Conservation (phyloP, 805 yeast species). For the Ogataea populi-albae region DNA sequence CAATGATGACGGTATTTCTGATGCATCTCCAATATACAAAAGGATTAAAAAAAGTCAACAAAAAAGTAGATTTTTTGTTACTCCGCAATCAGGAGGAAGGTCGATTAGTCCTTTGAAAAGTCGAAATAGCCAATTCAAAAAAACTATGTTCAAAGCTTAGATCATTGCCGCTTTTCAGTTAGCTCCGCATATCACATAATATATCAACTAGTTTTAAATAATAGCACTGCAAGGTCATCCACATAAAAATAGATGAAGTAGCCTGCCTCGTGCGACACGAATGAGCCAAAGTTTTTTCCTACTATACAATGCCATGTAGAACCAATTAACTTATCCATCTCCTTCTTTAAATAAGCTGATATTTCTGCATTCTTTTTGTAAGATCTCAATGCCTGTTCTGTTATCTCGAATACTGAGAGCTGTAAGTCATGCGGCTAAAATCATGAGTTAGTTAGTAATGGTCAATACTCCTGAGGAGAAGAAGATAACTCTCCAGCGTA, state of each 20-base stretch:
- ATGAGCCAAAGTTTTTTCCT: constrained; percentile 76
- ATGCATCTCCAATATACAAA: constrained; percentile 21
- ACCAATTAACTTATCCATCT: constrained; percentile 60
- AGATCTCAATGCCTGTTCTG: constrained; percentile 42
- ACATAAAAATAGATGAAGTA: constrained; percentile 68
- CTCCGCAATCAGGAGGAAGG: constrained; percentile 4
- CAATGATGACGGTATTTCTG: constrained; percentile 5
- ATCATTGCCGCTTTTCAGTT: no score
- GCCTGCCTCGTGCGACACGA: constrained; percentile 74
- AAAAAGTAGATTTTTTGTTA: constrained; percentile 3
- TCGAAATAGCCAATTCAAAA: constrained; percentile 17
- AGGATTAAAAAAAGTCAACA: constrained; percentile 15
- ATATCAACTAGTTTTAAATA: constrained; percentile 63
- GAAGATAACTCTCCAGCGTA: neutral
- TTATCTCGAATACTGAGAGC: constrained; percentile 44
- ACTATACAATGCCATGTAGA: constrained; percentile 81
- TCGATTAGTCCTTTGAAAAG: constrained; percentile 25
- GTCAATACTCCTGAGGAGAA: neutral
- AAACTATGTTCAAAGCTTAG: constrained; percentile 19
- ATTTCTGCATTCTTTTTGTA: constrained; percentile 55
- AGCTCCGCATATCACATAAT: neutral
- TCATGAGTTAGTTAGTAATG: neutral
- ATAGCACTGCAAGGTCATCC: constrained; percentile 63
- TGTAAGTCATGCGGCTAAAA: constrained; percentile 56
- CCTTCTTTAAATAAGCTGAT: constrained; percentile 63